Conservation (phyloP, 2,329 filamentous ascomycete species). For the Dactylellina haptotyla region DNA sequence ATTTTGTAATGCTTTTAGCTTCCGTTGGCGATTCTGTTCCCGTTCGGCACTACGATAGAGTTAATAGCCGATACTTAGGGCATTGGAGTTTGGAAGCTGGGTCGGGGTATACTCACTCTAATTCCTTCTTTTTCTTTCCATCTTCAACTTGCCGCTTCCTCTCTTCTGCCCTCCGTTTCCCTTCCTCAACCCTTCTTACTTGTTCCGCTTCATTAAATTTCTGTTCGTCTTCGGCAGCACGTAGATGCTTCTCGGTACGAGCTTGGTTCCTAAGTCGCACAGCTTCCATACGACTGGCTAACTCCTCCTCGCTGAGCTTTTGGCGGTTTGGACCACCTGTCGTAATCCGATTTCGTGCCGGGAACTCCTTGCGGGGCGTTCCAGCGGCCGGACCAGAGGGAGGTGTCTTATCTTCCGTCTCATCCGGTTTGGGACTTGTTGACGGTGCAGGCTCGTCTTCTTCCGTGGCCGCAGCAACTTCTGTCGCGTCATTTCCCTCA, state of each 20-base stretch:
- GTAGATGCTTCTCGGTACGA: constrained; percentile 57
- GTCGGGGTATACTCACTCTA: constrained; percentile 63
- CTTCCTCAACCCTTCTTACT: constrained; percentile 70
- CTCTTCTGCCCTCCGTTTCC: constrained; percentile 69
- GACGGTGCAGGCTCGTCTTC: constrained; percentile 18
- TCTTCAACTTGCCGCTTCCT: constrained; percentile 66
- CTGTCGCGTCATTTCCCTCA: constrained; percentile 9
- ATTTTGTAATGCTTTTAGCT: constrained; percentile 69
- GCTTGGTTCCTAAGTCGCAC: constrained; percentile 57
- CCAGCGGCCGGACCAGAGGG: constrained; percentile 38
- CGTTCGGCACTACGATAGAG: constrained; percentile 70
- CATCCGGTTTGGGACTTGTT: constrained; percentile 25
- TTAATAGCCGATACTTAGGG: neutral
- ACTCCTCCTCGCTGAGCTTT: constrained; percentile 68
- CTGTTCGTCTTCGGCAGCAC: constrained; percentile 64
- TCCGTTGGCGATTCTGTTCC: constrained; percentile 70
- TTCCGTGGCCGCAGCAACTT: neutral
- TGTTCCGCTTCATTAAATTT: constrained; percentile 70
- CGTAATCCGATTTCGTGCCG: constrained; percentile 30
- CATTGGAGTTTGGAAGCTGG: neutral
- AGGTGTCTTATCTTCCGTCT: constrained; percentile 13
- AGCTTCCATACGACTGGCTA: constrained; percentile 69
- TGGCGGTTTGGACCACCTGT: constrained; percentile 38
- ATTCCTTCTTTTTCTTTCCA: constrained; percentile 67
- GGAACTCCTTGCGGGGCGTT: constrained; percentile 37